phyloP scores from a whole-genome alignment of 1,284 basidiomycete species.

The Ganoderma boninense region DNA sequence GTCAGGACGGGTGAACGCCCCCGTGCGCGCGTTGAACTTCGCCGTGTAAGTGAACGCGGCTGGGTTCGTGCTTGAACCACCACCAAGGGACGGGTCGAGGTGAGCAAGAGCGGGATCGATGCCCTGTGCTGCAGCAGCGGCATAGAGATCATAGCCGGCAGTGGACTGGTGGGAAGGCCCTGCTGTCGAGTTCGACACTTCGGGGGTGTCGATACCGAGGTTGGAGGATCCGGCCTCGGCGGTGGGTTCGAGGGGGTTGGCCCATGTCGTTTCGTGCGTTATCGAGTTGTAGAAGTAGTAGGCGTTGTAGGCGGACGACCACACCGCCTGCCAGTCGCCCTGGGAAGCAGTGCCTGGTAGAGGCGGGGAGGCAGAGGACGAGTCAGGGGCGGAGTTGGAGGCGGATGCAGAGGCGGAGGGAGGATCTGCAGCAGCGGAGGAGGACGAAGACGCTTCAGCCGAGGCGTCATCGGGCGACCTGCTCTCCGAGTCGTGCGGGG shows the following conservation, averaged over 20 bases:
- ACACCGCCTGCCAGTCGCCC: slow-evolving; percentile 86
- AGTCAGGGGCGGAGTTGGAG: slow-evolving; percentile 19
- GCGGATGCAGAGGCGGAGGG: slow-evolving; percentile 19
- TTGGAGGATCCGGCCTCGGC: slow-evolving; percentile 33
- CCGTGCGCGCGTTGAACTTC: slow-evolving; percentile 87
- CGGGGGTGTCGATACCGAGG: slow-evolving; percentile 38
- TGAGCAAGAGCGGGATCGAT: slow-evolving; percentile 88
- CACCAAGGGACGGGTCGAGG: slow-evolving; percentile 77
- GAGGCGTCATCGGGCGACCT: slow-evolving; percentile 5
- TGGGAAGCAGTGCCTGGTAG: slow-evolving; percentile 28
- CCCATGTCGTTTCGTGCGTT: slow-evolving; percentile 89
- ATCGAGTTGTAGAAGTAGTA: slow-evolving; percentile 90
- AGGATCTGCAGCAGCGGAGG: slow-evolving; percentile 12
- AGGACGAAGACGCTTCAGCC: slow-evolving; percentile 13
- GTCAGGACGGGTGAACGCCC: slow-evolving; percentile 74
- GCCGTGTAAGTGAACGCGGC: slow-evolving; percentile 65
- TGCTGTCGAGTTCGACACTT: slow-evolving; percentile 33
- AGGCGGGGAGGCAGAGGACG: slow-evolving; percentile 19
- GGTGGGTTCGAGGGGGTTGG: slow-evolving; percentile 73
- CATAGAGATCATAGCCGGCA: slow-evolving; percentile 56
- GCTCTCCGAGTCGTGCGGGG: slow-evolving; percentile 20
- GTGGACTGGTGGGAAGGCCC: slow-evolving; percentile 29
- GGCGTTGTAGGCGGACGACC: slow-evolving; percentile 80
- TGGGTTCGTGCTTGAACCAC: slow-evolving; percentile 45
- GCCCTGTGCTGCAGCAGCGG: slow-evolving; percentile 74